Evolutionary conservation across 768 basidiomycete species (phyloP), one percentile per base, ranked within the genome.

Genomic region (Tephrocybe sp.): DNA sequence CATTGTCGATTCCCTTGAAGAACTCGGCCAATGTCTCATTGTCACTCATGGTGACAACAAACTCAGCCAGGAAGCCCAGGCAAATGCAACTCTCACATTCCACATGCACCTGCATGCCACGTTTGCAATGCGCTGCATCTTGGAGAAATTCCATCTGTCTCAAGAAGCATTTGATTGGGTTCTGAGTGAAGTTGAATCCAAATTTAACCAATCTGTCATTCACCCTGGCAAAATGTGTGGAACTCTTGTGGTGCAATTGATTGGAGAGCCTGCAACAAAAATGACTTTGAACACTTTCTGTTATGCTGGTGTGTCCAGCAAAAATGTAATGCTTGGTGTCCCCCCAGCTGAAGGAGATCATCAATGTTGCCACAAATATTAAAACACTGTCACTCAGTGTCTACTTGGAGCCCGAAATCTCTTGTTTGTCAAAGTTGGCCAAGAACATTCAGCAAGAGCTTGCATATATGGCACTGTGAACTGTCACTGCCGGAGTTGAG

Each of bases 251-350:
- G n/a, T n/a, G n/a, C n/a, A n/a, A n/a, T n/a, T n/a, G n/a, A n/a
- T n/a, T n/a, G n/a, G n/a, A n/a, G n/a, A n/a, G n/a, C n/a, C n/a
- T n/a, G n/a, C n/a, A n/a, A n/a, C n/a, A n/a, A n/a, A n/a, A n/a
- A n/a, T n/a, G n/a, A n/a, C n/a, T n/a, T n/a, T n/a, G n/a, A n/a
- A n/a, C n/a, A n/a, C n/a, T n/a, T n/a, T n/a, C n/a, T n/a, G n/a
- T n/a, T n/a, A n/a, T n/a, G n/a, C n/a, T n/a, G n/a, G n/a, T n/a
- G n/a, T n/a, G n/a, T n/a, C n/a, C n/a, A n/a, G n/a, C n/a, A n/a
- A n/a, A 74, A 98, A 97, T 70, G 97, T 99, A 41, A 99, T 97
- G 0, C 91, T 98, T 52, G 97, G 97, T 86, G 97, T 99, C n/a
- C 1, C 96, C 97, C 2, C 95, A 97, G 69, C 69, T 99, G 56